These are phyloP conservation scores for Globisporangium nodosum DNA, from an alignment of 352 stramenopile genomes.

Conservation along the genomic window DNA sequence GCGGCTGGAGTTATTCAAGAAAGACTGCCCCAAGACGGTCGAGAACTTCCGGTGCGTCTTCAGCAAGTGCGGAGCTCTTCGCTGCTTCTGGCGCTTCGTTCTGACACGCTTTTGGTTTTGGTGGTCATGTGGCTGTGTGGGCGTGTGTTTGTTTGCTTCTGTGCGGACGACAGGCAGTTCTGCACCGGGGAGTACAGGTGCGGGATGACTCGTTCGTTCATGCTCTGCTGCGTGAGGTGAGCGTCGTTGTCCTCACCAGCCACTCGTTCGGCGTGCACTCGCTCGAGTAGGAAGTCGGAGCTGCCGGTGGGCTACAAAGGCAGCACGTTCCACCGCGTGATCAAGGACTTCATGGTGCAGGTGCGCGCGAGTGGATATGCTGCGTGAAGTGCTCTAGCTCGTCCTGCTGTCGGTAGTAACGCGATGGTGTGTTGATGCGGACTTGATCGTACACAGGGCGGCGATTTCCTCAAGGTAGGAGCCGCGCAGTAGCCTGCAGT, in stretches of 20 bases:
- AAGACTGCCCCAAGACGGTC: slow-evolving; percentile 94
- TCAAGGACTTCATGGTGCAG: slow-evolving; percentile 91
- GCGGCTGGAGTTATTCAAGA: slow-evolving; percentile 96
- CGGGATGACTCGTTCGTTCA: too few relatives aligned
- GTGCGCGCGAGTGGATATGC: background rate
- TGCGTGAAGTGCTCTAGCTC: background rate
- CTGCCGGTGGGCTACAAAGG: slow-evolving; percentile 87
- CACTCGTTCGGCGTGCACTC: background rate
- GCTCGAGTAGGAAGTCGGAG: slow-evolving; percentile 59
- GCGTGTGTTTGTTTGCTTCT: background rate
- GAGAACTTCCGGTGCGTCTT: slow-evolving; percentile 91
- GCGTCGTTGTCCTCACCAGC: background rate
- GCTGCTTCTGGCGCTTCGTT: background rate
- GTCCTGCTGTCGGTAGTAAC: background rate
- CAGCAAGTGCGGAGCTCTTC: background rate
- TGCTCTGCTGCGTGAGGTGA: too few relatives aligned
- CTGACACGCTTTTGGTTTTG: slow-evolving; percentile 2
- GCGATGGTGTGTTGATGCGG: too few relatives aligned
- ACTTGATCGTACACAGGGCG: too few relatives aligned
- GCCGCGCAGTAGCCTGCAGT: background rate
- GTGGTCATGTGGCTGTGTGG: slow-evolving; percentile 1
- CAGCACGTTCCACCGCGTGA: slow-evolving; percentile 87
- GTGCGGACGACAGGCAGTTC: slow-evolving; percentile 72
- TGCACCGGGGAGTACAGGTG: slow-evolving; percentile 95
- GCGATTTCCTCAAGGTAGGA: too few relatives aligned